A percentile compares a stretch with the other conserved stretches of the same genome.
These are phyloP conservation scores for Carex scoparia DNA, from an alignment of 176 grass and related monocot genomes.

Conservation along the genomic window DNA sequence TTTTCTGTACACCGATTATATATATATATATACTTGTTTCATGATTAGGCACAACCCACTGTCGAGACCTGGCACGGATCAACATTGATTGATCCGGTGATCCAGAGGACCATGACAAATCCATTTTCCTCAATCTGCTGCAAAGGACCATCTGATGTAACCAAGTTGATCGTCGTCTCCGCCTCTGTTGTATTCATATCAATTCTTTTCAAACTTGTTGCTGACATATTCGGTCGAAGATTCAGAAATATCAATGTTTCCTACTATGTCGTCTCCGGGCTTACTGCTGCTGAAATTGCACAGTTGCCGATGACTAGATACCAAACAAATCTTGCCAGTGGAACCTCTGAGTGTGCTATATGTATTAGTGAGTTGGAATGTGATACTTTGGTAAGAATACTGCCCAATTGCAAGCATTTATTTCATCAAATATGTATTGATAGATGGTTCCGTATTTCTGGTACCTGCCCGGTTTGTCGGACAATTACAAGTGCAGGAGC, in stretches of 20 bases:
- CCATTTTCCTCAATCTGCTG: not conserved
- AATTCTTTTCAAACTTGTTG: not conserved
- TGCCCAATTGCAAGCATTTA: conserved; percentile 44
- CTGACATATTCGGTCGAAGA: not conserved
- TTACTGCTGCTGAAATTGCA: not conserved
- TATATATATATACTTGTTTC: not conserved
- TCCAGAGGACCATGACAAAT: not conserved
- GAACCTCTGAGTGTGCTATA: conserved; percentile 31
- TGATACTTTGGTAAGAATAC: conserved; percentile 24
- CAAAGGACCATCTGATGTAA: not conserved
- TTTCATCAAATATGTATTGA: conserved; percentile 53
- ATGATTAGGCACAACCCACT: not conserved
- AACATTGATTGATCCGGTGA: not conserved
- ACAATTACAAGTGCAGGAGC: not conserved
- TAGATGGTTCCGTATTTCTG: conserved; percentile 27
- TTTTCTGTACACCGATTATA: not conserved
- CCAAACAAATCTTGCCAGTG: not conserved
- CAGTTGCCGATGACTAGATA: not conserved
- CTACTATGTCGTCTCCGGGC: not conserved
- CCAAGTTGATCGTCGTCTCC: not conserved
- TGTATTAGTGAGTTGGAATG: conserved; percentile 42
- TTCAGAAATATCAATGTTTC: not conserved
- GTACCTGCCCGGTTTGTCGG: conserved; percentile 40
- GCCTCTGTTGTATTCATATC: not conserved
- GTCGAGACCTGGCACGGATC: not conserved